A percentile compares a stretch with the other conserved stretches of the same genome.
Evolutionary conservation across 176 grass and related monocot species (phyloP).

Genomic region (Triticum dicoccoides): DNA sequence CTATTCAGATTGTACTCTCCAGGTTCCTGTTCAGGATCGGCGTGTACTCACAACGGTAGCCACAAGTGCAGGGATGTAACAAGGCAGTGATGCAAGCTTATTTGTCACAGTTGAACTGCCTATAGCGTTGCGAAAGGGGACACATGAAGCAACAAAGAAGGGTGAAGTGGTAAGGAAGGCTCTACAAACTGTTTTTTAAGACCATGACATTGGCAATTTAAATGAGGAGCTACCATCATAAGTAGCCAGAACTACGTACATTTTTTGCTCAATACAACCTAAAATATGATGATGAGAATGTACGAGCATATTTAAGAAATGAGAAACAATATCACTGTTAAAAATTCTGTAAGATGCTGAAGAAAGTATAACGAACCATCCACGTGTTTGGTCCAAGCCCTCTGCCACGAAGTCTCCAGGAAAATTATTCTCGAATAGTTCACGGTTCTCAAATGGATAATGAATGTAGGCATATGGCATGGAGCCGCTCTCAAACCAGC

Average conservation of each 20-base stretch:
- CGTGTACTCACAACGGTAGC: too few relatives aligned
- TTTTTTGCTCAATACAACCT: neutral
- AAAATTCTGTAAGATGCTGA: constrained; percentile 1
- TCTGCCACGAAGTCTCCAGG: constrained; percentile 97
- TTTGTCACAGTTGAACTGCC: too few relatives aligned
- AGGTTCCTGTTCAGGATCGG: too few relatives aligned
- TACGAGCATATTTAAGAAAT: neutral
- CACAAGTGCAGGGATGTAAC: too few relatives aligned
- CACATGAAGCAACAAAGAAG: too few relatives aligned
- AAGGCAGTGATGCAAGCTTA: too few relatives aligned
- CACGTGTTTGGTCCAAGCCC: constrained; percentile 97
- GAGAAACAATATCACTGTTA: neutral
- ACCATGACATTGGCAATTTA: neutral
- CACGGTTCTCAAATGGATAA: constrained; percentile 96
- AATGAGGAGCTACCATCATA: neutral
- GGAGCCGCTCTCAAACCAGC: too few relatives aligned
- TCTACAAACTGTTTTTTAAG: neutral
- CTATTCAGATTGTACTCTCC: too few relatives aligned
- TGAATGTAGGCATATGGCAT: constrained; percentile 68
- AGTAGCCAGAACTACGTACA: neutral
- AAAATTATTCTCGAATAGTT: constrained; percentile 94
- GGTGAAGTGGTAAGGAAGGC: too few relatives aligned
- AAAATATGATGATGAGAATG: neutral
- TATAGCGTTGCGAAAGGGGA: too few relatives aligned
- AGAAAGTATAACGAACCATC: constrained; percentile 66